Evolutionary conservation across 495 filamentous ascomycete species (phyloP).

Genomic region (Neurospora pannonica): DNA sequence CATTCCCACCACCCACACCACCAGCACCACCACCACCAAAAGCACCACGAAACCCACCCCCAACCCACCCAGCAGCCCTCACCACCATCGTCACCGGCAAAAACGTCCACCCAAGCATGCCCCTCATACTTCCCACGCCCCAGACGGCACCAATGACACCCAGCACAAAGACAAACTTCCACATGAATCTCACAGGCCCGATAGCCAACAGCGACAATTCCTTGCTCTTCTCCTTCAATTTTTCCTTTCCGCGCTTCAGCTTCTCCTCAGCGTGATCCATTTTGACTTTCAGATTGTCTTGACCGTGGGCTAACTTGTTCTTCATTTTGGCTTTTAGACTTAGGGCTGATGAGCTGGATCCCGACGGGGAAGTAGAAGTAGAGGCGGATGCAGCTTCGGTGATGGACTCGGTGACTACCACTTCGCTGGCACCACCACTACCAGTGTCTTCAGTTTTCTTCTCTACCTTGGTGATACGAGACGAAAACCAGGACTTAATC

Average conservation of each 20-base stretch:
- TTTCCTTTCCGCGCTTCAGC: neutral
- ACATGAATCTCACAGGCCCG: neutral
- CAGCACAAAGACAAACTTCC: neutral
- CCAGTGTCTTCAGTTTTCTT: neutral
- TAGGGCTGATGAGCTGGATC: neutral
- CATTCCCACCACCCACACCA: neutral
- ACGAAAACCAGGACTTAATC: neutral
- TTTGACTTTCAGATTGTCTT: neutral
- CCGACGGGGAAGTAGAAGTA: neutral
- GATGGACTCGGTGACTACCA: neutral
- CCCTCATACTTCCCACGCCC: neutral
- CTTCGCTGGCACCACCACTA: neutral
- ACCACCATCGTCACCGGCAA: neutral
- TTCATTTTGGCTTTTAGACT: neutral
- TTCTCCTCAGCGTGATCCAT: neutral
- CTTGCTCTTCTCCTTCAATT: neutral
- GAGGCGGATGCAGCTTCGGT: neutral
- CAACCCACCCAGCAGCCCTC: neutral
- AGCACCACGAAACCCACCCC: neutral
- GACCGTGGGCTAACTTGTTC: neutral
- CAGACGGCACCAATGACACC: neutral
- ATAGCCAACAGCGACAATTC: neutral
- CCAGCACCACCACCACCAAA: neutral
- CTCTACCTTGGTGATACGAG: neutral
- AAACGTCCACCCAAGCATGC: neutral